Conservation (phyloP, 1,284 basidiomycete genomes). For the Heterobasidion parviporum region DNA sequence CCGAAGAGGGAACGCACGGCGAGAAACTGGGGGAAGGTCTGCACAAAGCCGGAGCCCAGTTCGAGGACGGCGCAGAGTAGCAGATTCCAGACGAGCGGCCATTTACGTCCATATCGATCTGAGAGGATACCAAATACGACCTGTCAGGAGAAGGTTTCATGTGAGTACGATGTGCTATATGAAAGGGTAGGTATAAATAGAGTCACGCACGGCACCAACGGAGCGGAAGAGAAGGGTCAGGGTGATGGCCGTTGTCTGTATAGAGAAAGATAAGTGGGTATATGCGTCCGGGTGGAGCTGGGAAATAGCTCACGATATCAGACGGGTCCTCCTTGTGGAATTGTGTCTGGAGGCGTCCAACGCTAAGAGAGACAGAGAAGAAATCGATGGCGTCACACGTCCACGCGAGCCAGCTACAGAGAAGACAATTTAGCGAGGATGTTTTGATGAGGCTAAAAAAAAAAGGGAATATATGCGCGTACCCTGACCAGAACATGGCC, state of each 20-base stretch:
- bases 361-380: constrained; percentile 4
- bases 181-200: not conserved
- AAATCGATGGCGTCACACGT: constrained; percentile 6
- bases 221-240: constrained; percentile 89
- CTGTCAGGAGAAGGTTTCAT: constrained; percentile 14
- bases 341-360: not conserved
- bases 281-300: not conserved
- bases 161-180: not conserved
- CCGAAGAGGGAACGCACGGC: constrained; percentile 74
- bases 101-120: constrained; percentile 88
- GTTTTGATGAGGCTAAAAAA: not conserved
- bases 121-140: constrained; percentile 75
- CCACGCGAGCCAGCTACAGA: constrained; percentile 6
- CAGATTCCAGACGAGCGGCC: constrained; percentile 80
- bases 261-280: not conserved
- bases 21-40: constrained; percentile 62
- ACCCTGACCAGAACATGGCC: constrained; percentile 38
- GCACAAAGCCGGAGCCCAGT: constrained; percentile 71
- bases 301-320: not conserved
- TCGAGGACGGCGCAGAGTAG: constrained; percentile 68
- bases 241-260: constrained; percentile 78
- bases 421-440: too few species aligned
- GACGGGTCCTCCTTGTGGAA: constrained; percentile 2
- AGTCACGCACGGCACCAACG: constrained; percentile 59
- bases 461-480: constrained; percentile 7